These are phyloP conservation scores for Aegilops speltoides DNA, from an alignment of 176 grass and related monocot species.

Conservation along the genomic window DNA sequence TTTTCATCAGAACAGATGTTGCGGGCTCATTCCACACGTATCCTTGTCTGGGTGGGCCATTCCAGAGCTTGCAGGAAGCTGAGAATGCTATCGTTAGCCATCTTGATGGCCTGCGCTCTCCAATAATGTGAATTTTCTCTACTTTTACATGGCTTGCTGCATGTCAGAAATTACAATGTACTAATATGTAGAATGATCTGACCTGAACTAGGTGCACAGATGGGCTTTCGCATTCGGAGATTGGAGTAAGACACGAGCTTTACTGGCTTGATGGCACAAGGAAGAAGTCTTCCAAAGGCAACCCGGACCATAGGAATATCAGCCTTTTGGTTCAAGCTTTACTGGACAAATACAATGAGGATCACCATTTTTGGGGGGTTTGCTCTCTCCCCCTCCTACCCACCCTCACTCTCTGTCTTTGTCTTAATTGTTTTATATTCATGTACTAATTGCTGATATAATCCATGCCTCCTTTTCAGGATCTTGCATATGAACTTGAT, in stretches of 20 bases:
- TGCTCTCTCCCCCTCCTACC: background rate
- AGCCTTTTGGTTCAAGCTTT: background rate
- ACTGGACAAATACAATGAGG: background rate
- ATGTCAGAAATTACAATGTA: background rate
- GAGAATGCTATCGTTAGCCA: background rate
- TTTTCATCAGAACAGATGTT: background rate
- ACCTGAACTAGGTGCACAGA: background rate
- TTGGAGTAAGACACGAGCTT: background rate
- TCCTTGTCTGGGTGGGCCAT: background rate
- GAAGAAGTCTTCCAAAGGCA: background rate
- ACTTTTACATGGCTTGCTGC: background rate
- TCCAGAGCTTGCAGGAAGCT: background rate
- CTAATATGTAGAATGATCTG: background rate
- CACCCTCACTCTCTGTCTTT: background rate
- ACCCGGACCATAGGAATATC: background rate
- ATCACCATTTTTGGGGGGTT: background rate
- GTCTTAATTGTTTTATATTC: background rate
- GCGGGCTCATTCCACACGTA: background rate
- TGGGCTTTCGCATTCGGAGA: background rate
- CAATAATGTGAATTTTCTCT: background rate
- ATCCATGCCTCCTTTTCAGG: background rate
- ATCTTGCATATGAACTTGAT: background rate
- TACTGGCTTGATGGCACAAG: background rate
- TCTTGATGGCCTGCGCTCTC: background rate
- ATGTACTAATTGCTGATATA: background rate